Evolutionary conservation across 352 stramenopile genomes (phyloP).

Genomic region (Phytophthora sp.): DNA sequence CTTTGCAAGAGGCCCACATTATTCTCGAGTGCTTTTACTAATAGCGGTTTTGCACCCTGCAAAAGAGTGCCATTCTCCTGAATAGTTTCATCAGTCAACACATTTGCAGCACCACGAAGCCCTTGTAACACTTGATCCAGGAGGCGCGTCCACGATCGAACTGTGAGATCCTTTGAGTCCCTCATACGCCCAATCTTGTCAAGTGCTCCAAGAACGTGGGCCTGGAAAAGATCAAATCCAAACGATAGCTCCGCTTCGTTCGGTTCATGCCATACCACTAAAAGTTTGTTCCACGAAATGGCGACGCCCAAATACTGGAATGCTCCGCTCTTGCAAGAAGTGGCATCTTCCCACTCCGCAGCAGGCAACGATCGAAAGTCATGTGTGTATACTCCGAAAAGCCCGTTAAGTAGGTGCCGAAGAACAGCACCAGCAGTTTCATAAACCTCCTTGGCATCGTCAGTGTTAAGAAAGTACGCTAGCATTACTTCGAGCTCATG

Average conservation of each 20-base stretch:
- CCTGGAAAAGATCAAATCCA: conserved; percentile 55
- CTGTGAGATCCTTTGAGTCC: conserved; percentile 31
- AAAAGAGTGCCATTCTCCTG: conserved; percentile 33
- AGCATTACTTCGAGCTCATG: conserved; percentile 50
- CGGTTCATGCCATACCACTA: conserved; percentile 69
- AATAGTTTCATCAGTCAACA: conserved; percentile 54
- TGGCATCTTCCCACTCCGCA: conserved; percentile 50
- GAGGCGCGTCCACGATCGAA: conserved; percentile 53
- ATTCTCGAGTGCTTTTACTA: conserved; percentile 35
- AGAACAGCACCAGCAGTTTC: conserved; percentile 53
- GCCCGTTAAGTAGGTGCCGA: conserved; percentile 45
- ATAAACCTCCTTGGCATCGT: conserved; percentile 68
- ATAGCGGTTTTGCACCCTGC: conserved; percentile 45
- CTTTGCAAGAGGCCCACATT: conserved; percentile 41
- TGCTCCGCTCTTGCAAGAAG: conserved; percentile 42
- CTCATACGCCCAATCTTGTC: conserved; percentile 32
- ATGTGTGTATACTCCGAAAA: conserved; percentile 59
- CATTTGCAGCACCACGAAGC: conserved; percentile 52
- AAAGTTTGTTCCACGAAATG: conserved; percentile 58
- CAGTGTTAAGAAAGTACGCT: conserved; percentile 42
- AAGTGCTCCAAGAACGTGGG: conserved; percentile 48
- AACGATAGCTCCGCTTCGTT: conserved; percentile 60
- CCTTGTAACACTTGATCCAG: conserved; percentile 53
- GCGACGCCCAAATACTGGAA: conserved; percentile 67
- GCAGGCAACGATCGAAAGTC: conserved; percentile 68